Evolutionary conservation across 1,284 basidiomycete genomes (phyloP).

Genomic region (Leccinum pallidistipes): DNA sequence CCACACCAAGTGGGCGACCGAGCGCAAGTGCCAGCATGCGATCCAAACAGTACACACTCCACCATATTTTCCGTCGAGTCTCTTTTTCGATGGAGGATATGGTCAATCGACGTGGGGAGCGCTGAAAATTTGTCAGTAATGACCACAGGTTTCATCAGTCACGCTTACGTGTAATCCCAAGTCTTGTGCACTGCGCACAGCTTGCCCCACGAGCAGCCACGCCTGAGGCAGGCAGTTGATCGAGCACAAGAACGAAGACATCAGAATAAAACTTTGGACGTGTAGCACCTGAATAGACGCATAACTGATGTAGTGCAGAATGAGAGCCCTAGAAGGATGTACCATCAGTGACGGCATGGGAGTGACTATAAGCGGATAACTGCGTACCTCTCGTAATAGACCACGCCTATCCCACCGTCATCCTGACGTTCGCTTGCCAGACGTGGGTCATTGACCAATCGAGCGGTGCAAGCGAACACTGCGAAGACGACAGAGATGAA

Average conservation of each 20-base stretch:
- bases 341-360: slow-evolving; percentile 8
- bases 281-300: slow-evolving; percentile 79
- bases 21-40: slow-evolving; percentile 87
- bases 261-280: slow-evolving; percentile 84
- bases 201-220: slow-evolving; percentile 88
- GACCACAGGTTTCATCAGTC: neutral
- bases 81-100: slow-evolving; percentile 80
- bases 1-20: slow-evolving; percentile 77
- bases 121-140: slow-evolving; percentile 46
- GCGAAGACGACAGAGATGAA: slow-evolving; percentile 80
- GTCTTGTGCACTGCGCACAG: slow-evolving; percentile 84
- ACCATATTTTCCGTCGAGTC: slow-evolving; percentile 86
- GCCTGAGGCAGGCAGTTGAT: slow-evolving; percentile 90
- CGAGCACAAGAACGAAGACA: slow-evolving; percentile 87
- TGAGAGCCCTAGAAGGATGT: slow-evolving; percentile 60
- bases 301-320: slow-evolving; percentile 86
- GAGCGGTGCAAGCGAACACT: slow-evolving; percentile 80
- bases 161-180: slow-evolving; percentile 80
- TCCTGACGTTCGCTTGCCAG: slow-evolving; percentile 59
- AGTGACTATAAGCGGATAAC: slow-evolving; percentile 3
- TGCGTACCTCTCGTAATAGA: slow-evolving; percentile 80
- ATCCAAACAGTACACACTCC: slow-evolving; percentile 86
- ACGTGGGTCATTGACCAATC: slow-evolving; percentile 73
- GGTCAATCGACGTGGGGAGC: slow-evolving; percentile 73
- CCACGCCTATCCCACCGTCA: slow-evolving; percentile 82